Evolutionary conservation across 2,329 filamentous ascomycete genomes (phyloP), one percentile per base, ranked within the genome.

Genomic region (Penicillium vulpinum): DNA sequence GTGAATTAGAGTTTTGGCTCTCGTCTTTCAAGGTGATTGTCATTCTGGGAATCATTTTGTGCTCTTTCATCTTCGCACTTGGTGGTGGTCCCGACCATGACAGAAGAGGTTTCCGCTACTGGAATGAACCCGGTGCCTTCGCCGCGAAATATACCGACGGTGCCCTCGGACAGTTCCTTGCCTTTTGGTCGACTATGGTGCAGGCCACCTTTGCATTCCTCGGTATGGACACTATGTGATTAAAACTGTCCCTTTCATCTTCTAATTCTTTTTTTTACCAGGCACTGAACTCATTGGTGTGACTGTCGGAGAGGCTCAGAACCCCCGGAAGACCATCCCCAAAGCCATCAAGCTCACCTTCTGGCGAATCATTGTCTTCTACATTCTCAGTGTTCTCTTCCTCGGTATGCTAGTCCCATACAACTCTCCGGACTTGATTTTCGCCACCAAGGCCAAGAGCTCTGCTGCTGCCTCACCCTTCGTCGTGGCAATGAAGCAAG

Each of bases 61-160:
- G 89, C 75, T 92, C 90, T 7, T 89, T 94, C 65, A 80, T 94
- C 59, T 85, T 87, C 59, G 92, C 92, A 85, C 77, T 92, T 0
- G 90, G 90, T 5, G 90, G 88, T 3, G 92, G 92, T 63, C 90
- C 90, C 0, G 70, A 84, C 1, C 79, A 83, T 51, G 86, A 91
- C 62, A 78, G 81, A 0, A 89, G 89, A 59, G 89, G 88, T 0
- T 91, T 91, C 69, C 81, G 85, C 16, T 81, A 85, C 67, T 88
- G 84, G 75, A 70, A 65, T 3, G 47, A 75, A 24, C 88, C 88
- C 0, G 87, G 59, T 0, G 53, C 57, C 3, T 60, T 62, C 21
- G 50, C 38, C 40, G 58, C 39, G 49, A 58, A 28, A 46, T 57
- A 18, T 22, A 50, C 40, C n/a, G 56, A 41, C 9, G 61, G 59